Evolutionary conservation across 345 rosid species (phyloP), one percentile per base, ranked within the genome.

Genomic region (Brassica carinata): DNA sequence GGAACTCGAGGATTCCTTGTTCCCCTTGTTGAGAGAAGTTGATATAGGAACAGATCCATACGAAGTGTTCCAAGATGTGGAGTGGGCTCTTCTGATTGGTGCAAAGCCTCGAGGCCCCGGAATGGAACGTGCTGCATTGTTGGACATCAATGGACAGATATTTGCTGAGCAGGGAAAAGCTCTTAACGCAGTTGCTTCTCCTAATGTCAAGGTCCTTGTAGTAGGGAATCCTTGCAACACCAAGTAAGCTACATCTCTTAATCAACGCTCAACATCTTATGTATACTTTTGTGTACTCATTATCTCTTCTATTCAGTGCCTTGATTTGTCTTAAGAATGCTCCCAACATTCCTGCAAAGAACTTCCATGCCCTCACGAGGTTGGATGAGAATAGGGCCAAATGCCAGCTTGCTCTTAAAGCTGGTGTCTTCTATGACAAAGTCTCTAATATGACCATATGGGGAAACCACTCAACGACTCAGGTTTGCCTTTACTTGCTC

Each of bases 101-200:
- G 99, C 99, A 67, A 96, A 93, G 85, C 99, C 99, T 45, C 92
- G 99, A 82, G 99, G 99, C 13, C 99, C 97, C 68, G 98, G 99
- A 71, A 85, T 96, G 92, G 99, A 93, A 84, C 91, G 97, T 77
- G 99, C 99, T 64, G 92, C 1, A 68, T 88, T 96, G 81, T 82
- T 96, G 77, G 99, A 93, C 71, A 89, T 93, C 70, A 96, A 96
- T 64, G 99, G 99, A 5, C 89, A 96, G 79, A 96, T 96, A 69
- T 96, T 87, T 75, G 97, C 98, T 23, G 92, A 89, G 75, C 99
- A 96, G 88, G 99, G 99, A 18, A 96, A 88, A 86, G 98, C 98
- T 81, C 94, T 96, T 33, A 93, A 96, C 83, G 88, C 96, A 30
- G 97, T 85, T 29, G 99, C 99, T 40, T 96, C 97, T 57, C 90